Conservation (phyloP, 179 eudicot genomes). For the Heliamphora pulchella region DNA sequence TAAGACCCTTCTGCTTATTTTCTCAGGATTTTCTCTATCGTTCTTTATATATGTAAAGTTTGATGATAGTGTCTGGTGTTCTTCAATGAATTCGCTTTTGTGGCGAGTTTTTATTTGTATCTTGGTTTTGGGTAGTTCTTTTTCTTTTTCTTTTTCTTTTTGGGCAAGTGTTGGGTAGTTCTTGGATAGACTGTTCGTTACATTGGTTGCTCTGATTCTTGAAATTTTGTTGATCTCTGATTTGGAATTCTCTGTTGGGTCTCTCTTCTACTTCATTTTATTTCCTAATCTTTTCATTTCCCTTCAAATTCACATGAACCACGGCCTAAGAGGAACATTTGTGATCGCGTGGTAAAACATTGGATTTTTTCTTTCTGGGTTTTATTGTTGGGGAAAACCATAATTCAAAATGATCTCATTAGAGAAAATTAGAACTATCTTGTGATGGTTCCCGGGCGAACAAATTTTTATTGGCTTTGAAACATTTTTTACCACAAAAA, state of each 20-base stretch:
- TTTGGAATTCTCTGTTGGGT: constrained; percentile 14
- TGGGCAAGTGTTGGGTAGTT: not conserved
- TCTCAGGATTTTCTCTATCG: not conserved
- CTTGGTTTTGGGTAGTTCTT: constrained; percentile 1
- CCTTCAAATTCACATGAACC: no score
- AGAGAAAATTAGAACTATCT: no score
- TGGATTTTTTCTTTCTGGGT: no score
- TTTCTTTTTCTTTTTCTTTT: no score
- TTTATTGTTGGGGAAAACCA: no score
- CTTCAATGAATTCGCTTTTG: not conserved
- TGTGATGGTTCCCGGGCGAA: no score
- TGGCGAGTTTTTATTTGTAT: not conserved
- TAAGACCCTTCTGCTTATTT: not conserved
- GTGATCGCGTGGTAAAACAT: not conserved
- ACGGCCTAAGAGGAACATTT: not conserved
- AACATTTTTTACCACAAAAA: not conserved
- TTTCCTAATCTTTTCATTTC: not conserved
- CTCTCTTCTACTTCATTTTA: not conserved
- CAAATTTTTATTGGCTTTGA: no score
- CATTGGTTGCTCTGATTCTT: constrained; percentile 9
- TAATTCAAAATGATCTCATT: no score
- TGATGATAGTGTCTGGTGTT: not conserved
- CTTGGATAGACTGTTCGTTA: not conserved
- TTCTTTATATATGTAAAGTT: not conserved
- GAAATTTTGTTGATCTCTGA: not conserved